These are phyloP conservation scores for Ceratocystis eucalypticola DNA, from an alignment of 2,329 filamentous ascomycete genomes.

Conservation along the genomic window DNA sequence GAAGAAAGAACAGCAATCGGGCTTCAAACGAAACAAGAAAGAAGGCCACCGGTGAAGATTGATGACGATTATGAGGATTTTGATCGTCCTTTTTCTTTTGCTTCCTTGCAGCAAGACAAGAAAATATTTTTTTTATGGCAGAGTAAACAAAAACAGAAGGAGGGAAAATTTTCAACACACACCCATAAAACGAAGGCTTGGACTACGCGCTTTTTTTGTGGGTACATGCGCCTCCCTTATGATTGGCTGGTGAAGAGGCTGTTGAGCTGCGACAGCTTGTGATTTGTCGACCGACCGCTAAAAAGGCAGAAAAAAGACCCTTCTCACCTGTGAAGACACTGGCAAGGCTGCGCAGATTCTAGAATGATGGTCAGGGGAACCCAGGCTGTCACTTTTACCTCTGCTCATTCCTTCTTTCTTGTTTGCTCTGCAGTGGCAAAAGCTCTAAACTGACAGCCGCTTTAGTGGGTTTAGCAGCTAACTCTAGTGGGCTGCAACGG, in stretches of 20 bases:
- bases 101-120: neutral
- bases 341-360: neutral
- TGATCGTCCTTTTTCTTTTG: neutral
- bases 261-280: neutral
- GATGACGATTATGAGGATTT: neutral
- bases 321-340: neutral
- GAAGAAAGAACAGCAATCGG: neutral
- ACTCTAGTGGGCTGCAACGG: neutral
- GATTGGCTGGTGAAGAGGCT: neutral
- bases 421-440: slow-evolving; percentile 1
- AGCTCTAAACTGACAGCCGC: too few relatives aligned
- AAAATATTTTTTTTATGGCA: neutral
- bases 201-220: neutral
- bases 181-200: neutral
- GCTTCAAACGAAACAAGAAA: neutral
- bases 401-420: neutral
- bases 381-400: neutral
- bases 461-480: neutral
- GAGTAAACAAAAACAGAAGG: neutral
- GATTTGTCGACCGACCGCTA: too few relatives aligned
- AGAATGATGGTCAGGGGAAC: neutral
- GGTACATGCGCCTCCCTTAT: neutral
- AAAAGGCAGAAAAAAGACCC: neutral
- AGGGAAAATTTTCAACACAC: neutral
- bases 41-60: neutral